Evolutionary conservation across 2,329 filamentous ascomycete species (phyloP), one percentile per base, ranked within the genome.

Genomic region (Diaporthe sp.): DNA sequence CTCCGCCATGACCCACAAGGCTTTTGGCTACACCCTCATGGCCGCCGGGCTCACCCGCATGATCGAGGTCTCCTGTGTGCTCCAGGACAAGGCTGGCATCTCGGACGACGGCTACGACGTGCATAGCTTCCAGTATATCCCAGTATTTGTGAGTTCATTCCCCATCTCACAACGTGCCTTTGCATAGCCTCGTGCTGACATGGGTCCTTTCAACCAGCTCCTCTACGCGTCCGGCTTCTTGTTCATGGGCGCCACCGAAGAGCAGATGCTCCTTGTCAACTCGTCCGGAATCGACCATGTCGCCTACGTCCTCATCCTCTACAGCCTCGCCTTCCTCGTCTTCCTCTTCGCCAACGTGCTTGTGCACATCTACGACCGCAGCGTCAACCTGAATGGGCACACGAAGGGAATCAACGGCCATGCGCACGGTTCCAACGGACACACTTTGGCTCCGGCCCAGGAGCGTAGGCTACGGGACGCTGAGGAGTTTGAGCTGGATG

Each of bases 21-120:
- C 97, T 77, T 99, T 99, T 79, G 97, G 97, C 17, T 98, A 98
- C 82, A 98, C 95, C 0, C 88, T 99, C 53, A 98, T 99, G 96
- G 94, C 91, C 0, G 96, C 94, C 5, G 97, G 96, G 22, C 74
- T 95, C 17, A 91, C 94, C 0, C 91, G 97, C 70, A 94, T 98
- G 72, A 93, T 99, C 70, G 97, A 99, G 84, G 93, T 99, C 79
- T 90, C 93, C 1, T 98, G 99, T 81, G 89, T 99, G 0, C 87
- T 98, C 72, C 90, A 87, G 77, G 97, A 99, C 82, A 88, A 88
- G 77, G 87, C 88, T 70, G 88, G 91, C 10, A 78, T 94, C 1
- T 89, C 91, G 6, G 88, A 90, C n/a, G 90, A 94, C 80, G 93
- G 92, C 12, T 88, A 88, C 50, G 89, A 95, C 76, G 89, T 90